These are phyloP conservation scores for Narthecium ossifragum DNA, from an alignment of 106 monocot genomes.

Conservation along the genomic window DNA sequence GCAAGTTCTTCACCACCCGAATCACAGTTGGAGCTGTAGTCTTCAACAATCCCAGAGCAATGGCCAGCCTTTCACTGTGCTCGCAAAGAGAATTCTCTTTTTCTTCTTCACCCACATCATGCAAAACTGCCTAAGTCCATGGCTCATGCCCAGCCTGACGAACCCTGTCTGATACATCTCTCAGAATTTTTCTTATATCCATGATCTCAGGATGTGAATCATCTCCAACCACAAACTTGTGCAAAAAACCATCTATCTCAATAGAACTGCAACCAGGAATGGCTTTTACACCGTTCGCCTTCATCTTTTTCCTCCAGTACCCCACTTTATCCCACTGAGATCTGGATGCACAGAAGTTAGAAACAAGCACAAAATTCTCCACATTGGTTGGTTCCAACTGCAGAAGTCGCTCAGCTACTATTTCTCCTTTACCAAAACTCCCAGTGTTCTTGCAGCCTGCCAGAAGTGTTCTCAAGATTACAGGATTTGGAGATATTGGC, in stretches of 20 bases:
- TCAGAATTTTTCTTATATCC: constrained; percentile 52
- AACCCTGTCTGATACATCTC: constrained; percentile 47
- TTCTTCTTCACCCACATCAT: constrained; percentile 90
- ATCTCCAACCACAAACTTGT: constrained; percentile 67
- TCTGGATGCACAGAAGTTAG: constrained; percentile 72
- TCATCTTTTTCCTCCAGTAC: constrained; percentile 79
- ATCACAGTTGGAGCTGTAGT: constrained; percentile 47
- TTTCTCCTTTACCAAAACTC: constrained; percentile 42
- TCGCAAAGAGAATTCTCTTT: constrained; percentile 78
- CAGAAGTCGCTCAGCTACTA: constrained; percentile 46
- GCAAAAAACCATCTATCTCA: constrained; percentile 74
- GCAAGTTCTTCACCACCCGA: constrained; percentile 80
- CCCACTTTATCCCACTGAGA: constrained; percentile 87
- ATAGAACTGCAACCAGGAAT: constrained; percentile 74
- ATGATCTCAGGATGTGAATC: constrained; percentile 71
- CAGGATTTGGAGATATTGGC: constrained; percentile 65
- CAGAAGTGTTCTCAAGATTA: constrained; percentile 87
- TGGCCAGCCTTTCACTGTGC: constrained; percentile 93
- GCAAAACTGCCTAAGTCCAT: constrained; percentile 52
- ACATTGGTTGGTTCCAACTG: constrained; percentile 71
- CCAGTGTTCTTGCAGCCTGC: constrained; percentile 54
- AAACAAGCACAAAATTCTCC: constrained; percentile 84
- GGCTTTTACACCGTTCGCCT: constrained; percentile 45
- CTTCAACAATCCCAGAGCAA: constrained; percentile 79
- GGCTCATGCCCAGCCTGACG: constrained; percentile 58